Evolutionary conservation across 108 stramenopile species (phyloP).

Genomic region (Ochromonas danica): DNA sequence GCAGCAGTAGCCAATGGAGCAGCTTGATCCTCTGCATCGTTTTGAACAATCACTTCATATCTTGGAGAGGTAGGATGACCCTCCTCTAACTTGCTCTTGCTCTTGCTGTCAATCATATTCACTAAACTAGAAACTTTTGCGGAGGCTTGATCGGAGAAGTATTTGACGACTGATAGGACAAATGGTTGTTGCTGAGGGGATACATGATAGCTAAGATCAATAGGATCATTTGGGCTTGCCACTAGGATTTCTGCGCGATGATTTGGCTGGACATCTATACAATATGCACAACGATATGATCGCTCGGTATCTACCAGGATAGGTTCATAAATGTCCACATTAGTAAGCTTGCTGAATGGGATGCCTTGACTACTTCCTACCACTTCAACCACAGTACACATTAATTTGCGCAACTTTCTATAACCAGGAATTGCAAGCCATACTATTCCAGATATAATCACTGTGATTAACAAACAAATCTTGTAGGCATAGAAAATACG

Average conservation of each 20-base stretch:
- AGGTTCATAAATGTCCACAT: background rate
- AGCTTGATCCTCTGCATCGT: too few relatives aligned
- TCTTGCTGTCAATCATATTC: background rate
- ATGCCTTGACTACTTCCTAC: background rate
- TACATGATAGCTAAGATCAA: background rate
- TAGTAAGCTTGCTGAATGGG: background rate
- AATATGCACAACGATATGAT: background rate
- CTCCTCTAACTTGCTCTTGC: too few relatives aligned
- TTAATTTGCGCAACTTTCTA: background rate
- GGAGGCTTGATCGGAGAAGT: background rate
- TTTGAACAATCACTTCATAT: too few relatives aligned
- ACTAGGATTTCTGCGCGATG: background rate
- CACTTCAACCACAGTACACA: background rate
- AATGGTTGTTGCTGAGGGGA: background rate
- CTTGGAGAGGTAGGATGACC: too few relatives aligned
- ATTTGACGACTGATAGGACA: constrained; percentile 3
- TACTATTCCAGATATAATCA: background rate
- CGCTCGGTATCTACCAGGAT: background rate
- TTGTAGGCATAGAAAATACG: background rate
- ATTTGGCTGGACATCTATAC: constrained; percentile 1
- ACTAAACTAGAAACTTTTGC: background rate
- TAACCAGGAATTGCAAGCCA: background rate
- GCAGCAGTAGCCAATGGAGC: too few relatives aligned
- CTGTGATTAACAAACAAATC: background rate
- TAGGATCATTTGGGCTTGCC: background rate